phyloP scores from a whole-genome alignment of 2,329 filamentous ascomycete species.

The Venturia asperata region DNA sequence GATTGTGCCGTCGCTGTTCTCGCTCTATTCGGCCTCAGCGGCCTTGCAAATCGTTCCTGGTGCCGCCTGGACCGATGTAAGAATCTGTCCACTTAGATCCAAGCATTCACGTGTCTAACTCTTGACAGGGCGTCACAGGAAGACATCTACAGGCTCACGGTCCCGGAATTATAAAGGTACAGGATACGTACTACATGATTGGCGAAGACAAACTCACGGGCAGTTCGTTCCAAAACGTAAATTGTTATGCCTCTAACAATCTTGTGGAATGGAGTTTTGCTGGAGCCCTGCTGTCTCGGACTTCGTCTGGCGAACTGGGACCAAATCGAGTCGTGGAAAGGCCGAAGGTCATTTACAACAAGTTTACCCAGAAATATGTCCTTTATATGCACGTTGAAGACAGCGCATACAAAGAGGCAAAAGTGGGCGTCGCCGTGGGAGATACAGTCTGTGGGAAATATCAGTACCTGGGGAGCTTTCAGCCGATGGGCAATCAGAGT shows the following conservation, averaged over 20 bases:
- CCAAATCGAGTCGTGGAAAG: slow-evolving; percentile 57
- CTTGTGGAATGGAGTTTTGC: slow-evolving; percentile 58
- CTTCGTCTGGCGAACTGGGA: slow-evolving; percentile 50
- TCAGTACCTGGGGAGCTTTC: slow-evolving; percentile 41
- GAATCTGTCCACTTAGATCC: slow-evolving; percentile 11
- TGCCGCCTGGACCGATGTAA: slow-evolving; percentile 35
- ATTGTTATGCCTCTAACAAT: slow-evolving; percentile 59
- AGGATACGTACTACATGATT: slow-evolving; percentile 57
- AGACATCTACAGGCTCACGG: slow-evolving; percentile 61
- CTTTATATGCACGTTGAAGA: slow-evolving; percentile 63
- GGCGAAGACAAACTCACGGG: slow-evolving; percentile 64
- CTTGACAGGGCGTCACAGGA: slow-evolving; percentile 35
- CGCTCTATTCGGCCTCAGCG: background rate
- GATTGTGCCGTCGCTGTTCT: background rate
- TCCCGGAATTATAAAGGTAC: slow-evolving; percentile 54
- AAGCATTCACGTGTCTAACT: slow-evolving; percentile 6
- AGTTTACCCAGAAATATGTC: slow-evolving; percentile 57
- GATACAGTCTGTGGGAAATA: slow-evolving; percentile 56
- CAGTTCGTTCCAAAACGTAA: slow-evolving; percentile 55
- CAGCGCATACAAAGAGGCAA: slow-evolving; percentile 54
- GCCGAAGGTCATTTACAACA: slow-evolving; percentile 63
- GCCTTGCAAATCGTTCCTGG: slow-evolving; percentile 32
- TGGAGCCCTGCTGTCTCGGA: slow-evolving; percentile 50
- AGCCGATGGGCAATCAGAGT: slow-evolving; percentile 45
- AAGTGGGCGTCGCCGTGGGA: slow-evolving; percentile 56